phyloP scores from a whole-genome alignment of 2,329 filamentous ascomycete genomes.

The Dactylellina cionopaga region DNA sequence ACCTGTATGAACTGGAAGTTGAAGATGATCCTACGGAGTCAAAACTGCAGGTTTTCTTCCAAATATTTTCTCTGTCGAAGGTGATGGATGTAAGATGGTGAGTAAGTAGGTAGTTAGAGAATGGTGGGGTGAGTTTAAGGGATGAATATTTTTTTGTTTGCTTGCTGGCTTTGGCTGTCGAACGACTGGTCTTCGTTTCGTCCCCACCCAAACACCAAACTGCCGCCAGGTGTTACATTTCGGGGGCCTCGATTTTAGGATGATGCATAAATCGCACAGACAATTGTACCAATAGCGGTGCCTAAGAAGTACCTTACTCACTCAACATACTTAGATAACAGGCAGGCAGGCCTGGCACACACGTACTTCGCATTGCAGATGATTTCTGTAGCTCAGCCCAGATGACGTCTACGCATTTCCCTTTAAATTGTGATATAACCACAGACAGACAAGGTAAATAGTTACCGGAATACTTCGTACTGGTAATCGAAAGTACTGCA shows the following conservation, averaged over 20 bases:
- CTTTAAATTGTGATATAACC: too few species aligned
- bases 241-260: conserved; percentile 50
- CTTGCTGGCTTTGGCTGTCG: conserved; percentile 50
- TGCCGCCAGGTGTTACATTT: not conserved
- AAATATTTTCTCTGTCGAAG: conserved; percentile 6
- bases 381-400: too few species aligned
- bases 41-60: conserved; percentile 33
- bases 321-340: too few species aligned
- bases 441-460: too few species aligned
- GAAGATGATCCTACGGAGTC: conserved; percentile 50
- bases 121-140: conserved; percentile 53
- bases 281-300: conserved; percentile 2
- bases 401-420: too few species aligned
- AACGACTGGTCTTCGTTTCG: conserved; percentile 47
- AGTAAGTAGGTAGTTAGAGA: conserved; percentile 6
- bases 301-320: too few species aligned
- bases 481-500: too few species aligned
- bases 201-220: conserved; percentile 30
- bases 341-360: too few species aligned
- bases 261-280: conserved; percentile 50
- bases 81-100: not conserved
- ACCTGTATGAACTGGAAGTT: conserved; percentile 39
- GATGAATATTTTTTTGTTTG: conserved; percentile 31
- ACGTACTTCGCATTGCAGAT: too few species aligned
- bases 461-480: too few species aligned